These are phyloP conservation scores for Phlebiopsis gigantea DNA, from an alignment of 768 basidiomycete species.

Conservation along the genomic window DNA sequence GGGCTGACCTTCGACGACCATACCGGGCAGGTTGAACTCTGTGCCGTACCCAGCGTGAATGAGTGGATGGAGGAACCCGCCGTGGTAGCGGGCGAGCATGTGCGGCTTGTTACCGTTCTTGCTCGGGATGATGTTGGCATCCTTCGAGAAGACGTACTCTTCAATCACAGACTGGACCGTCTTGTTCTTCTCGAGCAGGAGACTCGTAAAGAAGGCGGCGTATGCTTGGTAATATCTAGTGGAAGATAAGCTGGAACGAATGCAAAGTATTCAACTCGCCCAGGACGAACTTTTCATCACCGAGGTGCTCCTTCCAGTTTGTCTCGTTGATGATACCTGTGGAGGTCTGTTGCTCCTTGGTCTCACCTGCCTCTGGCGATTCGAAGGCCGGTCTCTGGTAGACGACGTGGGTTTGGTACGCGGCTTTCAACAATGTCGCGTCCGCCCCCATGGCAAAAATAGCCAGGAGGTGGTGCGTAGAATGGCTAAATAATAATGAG, in stretches of 20 bases:
- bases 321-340: conserved; percentile 31
- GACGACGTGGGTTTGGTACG: conserved; percentile 35
- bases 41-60: conserved; percentile 61
- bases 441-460: conserved; percentile 58
- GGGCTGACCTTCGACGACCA: conserved; percentile 54
- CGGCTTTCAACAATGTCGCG: conserved; percentile 34
- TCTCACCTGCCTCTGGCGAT: conserved; percentile 31
- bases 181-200: conserved; percentile 30
- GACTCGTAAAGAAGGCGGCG: conserved; percentile 45
- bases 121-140: conserved; percentile 17
- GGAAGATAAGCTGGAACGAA: background rate
- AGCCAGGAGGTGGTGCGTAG: conserved; percentile 50
- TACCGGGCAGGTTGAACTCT: conserved; percentile 56
- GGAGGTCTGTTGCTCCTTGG: background rate
- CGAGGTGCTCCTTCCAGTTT: conserved; percentile 53
- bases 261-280: background rate
- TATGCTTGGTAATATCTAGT: conserved; percentile 57
- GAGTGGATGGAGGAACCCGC: conserved; percentile 56
- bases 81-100: conserved; percentile 54
- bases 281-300: conserved; percentile 42
- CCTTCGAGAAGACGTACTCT: conserved; percentile 51
- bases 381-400: conserved; percentile 33
- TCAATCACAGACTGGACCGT: conserved; percentile 46
- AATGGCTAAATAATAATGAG: conserved; percentile 34
- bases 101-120: conserved; percentile 28